phyloP scores from a whole-genome alignment of 2,329 filamentous ascomycete genomes.

The Escovopsis sp. region DNA sequence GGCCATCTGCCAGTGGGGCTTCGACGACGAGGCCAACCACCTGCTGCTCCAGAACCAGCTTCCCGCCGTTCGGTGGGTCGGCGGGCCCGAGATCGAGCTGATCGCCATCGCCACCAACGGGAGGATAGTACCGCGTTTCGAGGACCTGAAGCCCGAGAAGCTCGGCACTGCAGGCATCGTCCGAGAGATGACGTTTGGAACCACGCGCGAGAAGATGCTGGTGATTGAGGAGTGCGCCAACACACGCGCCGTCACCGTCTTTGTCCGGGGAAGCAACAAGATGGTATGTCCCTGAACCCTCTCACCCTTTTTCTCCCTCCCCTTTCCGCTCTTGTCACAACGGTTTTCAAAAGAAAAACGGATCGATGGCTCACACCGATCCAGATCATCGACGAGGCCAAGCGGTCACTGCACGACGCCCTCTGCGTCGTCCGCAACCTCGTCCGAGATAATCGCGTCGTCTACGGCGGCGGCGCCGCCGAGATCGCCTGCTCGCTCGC shows the following conservation, averaged over 20 bases:
- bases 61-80: slow-evolving; percentile 93
- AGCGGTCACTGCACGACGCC: slow-evolving; percentile 91
- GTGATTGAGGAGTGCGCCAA: slow-evolving; percentile 99
- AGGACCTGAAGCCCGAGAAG: slow-evolving; percentile 83
- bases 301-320: no score
- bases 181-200: slow-evolving; percentile 90
- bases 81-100: slow-evolving; percentile 92
- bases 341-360: no score
- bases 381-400: slow-evolving; percentile 96
- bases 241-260: slow-evolving; percentile 87
- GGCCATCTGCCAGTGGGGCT: slow-evolving; percentile 98
- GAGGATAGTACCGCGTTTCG: slow-evolving; percentile 91
- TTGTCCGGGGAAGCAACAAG: slow-evolving; percentile 96
- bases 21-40: slow-evolving; percentile 98
- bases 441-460: slow-evolving; percentile 88
- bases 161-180: slow-evolving; percentile 81
- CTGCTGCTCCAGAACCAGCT: slow-evolving; percentile 89
- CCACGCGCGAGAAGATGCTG: slow-evolving; percentile 97
- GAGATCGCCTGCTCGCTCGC: slow-evolving; percentile 95
- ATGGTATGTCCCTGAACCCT: slow-evolving; percentile 54
- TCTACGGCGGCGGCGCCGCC: slow-evolving; percentile 91
- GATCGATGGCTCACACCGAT: slow-evolving; percentile 8
- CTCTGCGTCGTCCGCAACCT: slow-evolving; percentile 95
- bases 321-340: no score
- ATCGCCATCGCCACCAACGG: slow-evolving; percentile 98